Evolutionary conservation across 2,329 filamentous ascomycete genomes (phyloP), one percentile per base, ranked within the genome.

Genomic region (Mycosphaerella sp.): DNA sequence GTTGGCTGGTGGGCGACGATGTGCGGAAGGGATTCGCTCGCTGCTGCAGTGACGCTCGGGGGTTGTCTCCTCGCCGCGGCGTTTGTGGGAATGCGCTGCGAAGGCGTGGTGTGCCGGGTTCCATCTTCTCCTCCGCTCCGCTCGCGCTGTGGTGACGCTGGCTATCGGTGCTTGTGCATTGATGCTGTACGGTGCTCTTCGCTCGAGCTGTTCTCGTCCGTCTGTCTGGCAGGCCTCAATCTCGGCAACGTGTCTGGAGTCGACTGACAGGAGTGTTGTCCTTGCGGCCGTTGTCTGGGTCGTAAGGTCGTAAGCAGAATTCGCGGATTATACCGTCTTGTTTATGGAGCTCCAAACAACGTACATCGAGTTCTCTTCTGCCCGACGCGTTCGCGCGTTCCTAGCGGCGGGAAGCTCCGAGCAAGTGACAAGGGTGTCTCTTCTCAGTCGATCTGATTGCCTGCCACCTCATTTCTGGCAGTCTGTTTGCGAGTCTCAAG

Each of bases 1-100:
- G 67, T 47, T 69, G 72, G 59, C 70, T 47, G 9, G 40, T 38
- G 2, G 55, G 52, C 31, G 58, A 58, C 51, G 51, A 45, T 47
- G 51, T 34, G 32, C 48, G 54, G 40, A 57, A 62, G 10, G 45
- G 53, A 45, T 56, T 46, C 21, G 43, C 44, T 40, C 54, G 54
- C 12, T 53, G 42, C 46, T 48, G 43, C 26, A 29, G 26, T 48
- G 51, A 38, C 12, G 17, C 31, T 46, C 48, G 47, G 14, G 5
- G 26, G 6, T 38, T 45, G 48, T 32, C 46, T 49, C 45, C 21
- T 46, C 45, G 51, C 32, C 46, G 54, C n/a, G 54, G 54, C 17
- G 87, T 91, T 67, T 82, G 78, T 70, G 89, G 89, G 69, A 85
- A 93, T 68, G 86, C 86, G 79, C 87, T 89, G 76, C 85, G 83